Base-by-base conservation (phyloP, 192 early-diverging fungal genomes). In the Paraglomus brasilianum region DNA sequence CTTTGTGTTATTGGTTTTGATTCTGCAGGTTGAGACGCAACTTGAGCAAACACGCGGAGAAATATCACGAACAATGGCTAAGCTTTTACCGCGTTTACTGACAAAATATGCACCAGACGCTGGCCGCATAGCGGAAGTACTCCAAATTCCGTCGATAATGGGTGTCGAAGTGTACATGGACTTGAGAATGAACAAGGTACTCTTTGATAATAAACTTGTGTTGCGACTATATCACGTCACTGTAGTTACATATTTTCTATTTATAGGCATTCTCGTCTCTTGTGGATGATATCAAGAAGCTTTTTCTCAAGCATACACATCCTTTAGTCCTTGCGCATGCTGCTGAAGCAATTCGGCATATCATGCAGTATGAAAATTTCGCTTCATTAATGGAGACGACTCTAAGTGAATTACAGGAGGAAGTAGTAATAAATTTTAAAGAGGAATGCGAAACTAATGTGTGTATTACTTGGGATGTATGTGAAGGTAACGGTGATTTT, bases 121-220 rank as follows among this genome's bases (percentile, higher is more conserved):
- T 7, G 60, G 38, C 14, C 76, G 74, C 17, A 70, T 85, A 39
- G 59, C 72, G 8, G 77, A 78, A 1, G 69, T 83, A 6, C 71
- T 82, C 1, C 68, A 64, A 45, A 74, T 83, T 11, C 80, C 80
- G 17, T 75, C 72, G 8, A 57, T 83, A 8, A 77, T 85, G 57
- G 80, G 80, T 41, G 39, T 85, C 57, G 72, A 71, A 5, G 73
- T 80, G 2, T 85, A 85, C 55, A 44, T 74, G 8, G 82, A 83
- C 19, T 56, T 83, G 43, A 78, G 80, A 8, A 75, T 78, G 71
- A 43, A 70, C 61, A 60, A 76, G 14, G 82, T 83, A 71, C 30
- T 1, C 30, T 30, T 30, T 30, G 30, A 30, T 30, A 30, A 67
- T 72, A 63, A 8, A 9, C 0, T n/a, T 38, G 4, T 49, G n/a